Conservation (phyloP, 257 asterid genomes). For the Jacaranda mimosifolia region DNA sequence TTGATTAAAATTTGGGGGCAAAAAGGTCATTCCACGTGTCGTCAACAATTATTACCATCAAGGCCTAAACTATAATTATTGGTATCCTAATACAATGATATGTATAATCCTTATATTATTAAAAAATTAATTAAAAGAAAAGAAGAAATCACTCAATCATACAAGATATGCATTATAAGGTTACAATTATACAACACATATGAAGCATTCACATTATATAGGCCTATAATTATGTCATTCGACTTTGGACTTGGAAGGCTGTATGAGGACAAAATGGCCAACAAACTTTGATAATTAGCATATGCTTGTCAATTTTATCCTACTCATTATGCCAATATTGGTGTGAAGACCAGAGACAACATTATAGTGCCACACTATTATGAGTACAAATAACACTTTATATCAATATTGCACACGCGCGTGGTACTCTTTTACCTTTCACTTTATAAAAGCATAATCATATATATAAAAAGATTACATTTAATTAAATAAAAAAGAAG, state of each 20-base stretch:
- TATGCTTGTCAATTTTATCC: constrained; percentile 37
- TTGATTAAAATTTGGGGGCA: too few species aligned
- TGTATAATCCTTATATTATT: too few species aligned
- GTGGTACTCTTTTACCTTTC: constrained; percentile 44
- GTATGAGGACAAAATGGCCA: constrained; percentile 20
- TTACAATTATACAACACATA: too few species aligned
- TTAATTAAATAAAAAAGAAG: background rate
- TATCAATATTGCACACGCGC: constrained; percentile 59
- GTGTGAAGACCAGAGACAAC: constrained; percentile 44
- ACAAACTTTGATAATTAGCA: constrained; percentile 2
- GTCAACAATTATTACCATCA: too few species aligned
- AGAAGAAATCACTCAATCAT: background rate
- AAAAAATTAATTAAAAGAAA: too few species aligned
- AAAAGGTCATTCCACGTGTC: too few species aligned
- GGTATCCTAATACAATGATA: too few species aligned
- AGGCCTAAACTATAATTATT: too few species aligned
- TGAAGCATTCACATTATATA: background rate
- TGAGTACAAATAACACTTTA: constrained; percentile 49
- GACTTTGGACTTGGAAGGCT: constrained; percentile 20
- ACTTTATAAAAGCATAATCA: constrained; percentile 43
- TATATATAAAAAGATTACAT: background rate
- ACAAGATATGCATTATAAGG: background rate
- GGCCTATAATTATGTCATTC: background rate
- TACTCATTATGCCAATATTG: constrained; percentile 47
- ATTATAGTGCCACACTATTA: constrained; percentile 55